A percentile compares a stretch with the other conserved stretches of the same genome.
Evolutionary conservation across 805 yeast genomes (phyloP).

Genomic region (Saccharomyces mikatae): DNA sequence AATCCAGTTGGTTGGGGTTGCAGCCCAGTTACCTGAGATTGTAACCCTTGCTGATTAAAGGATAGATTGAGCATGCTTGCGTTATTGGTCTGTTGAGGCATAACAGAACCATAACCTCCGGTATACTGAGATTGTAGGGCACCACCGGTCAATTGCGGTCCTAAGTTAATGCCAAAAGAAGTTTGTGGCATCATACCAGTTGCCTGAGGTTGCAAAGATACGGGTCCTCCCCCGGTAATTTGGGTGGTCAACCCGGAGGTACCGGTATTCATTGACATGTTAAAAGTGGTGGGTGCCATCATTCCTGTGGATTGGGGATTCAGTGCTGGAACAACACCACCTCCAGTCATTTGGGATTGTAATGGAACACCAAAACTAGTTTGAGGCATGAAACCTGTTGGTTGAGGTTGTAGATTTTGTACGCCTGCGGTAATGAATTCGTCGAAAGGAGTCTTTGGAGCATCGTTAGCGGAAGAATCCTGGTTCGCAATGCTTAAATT

Average conservation of each 20-base stretch:
- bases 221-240: conserved; percentile 26
- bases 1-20: conserved; percentile 56
- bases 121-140: conserved; percentile 34
- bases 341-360: conserved; percentile 17
- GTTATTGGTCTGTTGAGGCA: conserved; percentile 23
- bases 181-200: conserved; percentile 37
- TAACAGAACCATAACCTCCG: conserved; percentile 24
- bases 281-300: conserved; percentile 1
- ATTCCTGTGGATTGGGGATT: conserved; percentile 11
- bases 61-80: conserved; percentile 29
- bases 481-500: conserved; percentile 56
- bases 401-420: conserved; percentile 30
- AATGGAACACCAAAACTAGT: conserved; percentile 29
- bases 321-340: conserved; percentile 7
- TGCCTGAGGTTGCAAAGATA: conserved; percentile 36
- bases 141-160: conserved; percentile 32
- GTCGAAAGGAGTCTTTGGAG: conserved; percentile 36
- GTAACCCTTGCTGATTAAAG: conserved; percentile 30
- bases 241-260: conserved; percentile 8
- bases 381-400: conserved; percentile 34
- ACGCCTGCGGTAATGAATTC: conserved; percentile 23
- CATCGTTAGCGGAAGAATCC: conserved; percentile 5
- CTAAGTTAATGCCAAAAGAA: conserved; percentile 25
- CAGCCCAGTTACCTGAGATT: conserved; percentile 37
- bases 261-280: not conserved